Evolutionary conservation across 2,329 filamentous ascomycete species (phyloP), one percentile per base, ranked within the genome.

Genomic region (Colletotrichum chlorophyti): DNA sequence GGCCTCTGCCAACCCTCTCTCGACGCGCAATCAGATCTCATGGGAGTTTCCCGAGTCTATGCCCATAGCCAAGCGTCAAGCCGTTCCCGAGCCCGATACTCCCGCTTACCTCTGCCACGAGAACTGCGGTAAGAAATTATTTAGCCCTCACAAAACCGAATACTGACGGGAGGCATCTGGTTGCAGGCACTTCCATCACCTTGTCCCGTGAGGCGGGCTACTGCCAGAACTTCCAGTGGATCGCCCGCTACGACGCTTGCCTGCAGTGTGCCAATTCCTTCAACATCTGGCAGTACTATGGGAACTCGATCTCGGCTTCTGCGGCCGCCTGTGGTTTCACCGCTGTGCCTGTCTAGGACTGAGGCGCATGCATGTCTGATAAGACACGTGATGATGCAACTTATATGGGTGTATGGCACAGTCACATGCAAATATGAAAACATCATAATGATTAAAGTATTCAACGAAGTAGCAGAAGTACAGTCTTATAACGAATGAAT

Each of bases 71-170:
- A 74, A 71, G 63, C 76, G 79, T n/a, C 77, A 80, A 64, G 72
- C 29, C 6, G 46, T 46, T 69, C 19, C 73, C 69, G 17, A 74
- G 69, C 29, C 53, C 1, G 53, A 48, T 10, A 58, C 53, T 0
- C 53, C 53, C 4, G 53, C 69, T 6, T 81, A 77, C 64, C 69
- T 80, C 37, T 83, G 81, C 68, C 80, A 83, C 62, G 73, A 76
- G 63, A 76, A 77, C 67, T 83, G 80, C 69, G 79, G 80, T 81
- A 69, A 58, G 75, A n/a, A n/a, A n/a, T n/a, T n/a, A n/a, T n/a
- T 69, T 2, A 6, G 17, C 21, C 7, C 17, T 9, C 5, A 4
- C 8, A 3, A 32, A 12, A 3, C 34, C 11, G 27, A 31, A 17
- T 9, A 4, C 32, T 41, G 29, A 34, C 23, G 17, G 1, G 10